Conservation (phyloP, 768 basidiomycete species). For the Cystoderma amianthinum region DNA sequence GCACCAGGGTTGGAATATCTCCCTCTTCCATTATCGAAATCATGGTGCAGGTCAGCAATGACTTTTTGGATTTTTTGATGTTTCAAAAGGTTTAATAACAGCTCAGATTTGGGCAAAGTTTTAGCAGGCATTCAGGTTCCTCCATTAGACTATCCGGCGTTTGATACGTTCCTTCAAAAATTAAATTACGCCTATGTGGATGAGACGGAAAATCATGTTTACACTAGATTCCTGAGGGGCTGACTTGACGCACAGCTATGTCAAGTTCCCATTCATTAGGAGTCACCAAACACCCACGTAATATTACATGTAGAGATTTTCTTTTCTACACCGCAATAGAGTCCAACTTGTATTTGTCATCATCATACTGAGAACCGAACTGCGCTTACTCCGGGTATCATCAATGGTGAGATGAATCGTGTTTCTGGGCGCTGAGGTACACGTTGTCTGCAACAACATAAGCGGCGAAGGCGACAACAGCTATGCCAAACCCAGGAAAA, state of each 20-base stretch:
- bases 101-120: constrained; percentile 83
- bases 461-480: constrained; percentile 83
- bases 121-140: constrained; percentile 93
- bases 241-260: constrained; percentile 8
- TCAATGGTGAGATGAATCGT: constrained; percentile 14
- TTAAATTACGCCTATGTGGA: constrained; percentile 88
- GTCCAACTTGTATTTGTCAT: too few species aligned
- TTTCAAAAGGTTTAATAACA: too few species aligned
- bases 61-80: too few species aligned
- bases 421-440: constrained; percentile 27
- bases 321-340: too few species aligned
- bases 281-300: too few species aligned
- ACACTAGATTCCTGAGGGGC: constrained; percentile 60
- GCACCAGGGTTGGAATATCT: constrained; percentile 87
- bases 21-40: constrained; percentile 96
- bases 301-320: too few species aligned
- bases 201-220: constrained; percentile 87
- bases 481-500: constrained; percentile 94
- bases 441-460: constrained; percentile 86
- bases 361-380: too few species aligned
- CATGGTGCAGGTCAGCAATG: constrained; percentile 81
- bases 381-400: not conserved
- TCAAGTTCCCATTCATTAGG: too few species aligned
- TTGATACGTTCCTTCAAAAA: constrained; percentile 67
- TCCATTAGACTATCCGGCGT: constrained; percentile 52